Conservation (phyloP, 2,329 filamentous ascomycete genomes). For the Acrocalymma vagum region DNA sequence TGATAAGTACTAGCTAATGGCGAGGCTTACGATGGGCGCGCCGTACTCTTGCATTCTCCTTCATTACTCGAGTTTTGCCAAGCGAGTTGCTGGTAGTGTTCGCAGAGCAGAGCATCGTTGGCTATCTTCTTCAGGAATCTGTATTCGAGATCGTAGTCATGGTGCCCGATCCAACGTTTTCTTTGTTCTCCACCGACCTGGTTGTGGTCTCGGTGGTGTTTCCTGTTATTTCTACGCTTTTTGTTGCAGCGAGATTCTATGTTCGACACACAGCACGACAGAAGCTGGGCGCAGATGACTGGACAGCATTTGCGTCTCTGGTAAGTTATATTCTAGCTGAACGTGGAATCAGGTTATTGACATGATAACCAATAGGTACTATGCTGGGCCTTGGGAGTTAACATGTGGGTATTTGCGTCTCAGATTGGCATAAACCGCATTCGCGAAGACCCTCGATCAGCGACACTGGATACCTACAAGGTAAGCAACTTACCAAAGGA, state of each 20-base stretch:
- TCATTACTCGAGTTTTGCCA: too few relatives aligned
- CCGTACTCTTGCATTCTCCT: too few relatives aligned
- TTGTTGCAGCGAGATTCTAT: conserved; percentile 1
- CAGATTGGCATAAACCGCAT: conserved; percentile 3
- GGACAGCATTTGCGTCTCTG: conserved; percentile 2
- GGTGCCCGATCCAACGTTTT: conserved; percentile 1
- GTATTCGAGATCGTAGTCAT: too few relatives aligned
- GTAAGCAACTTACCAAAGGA: background rate
- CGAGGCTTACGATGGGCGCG: too few relatives aligned
- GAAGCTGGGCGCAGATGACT: conserved; percentile 5
- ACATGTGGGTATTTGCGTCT: conserved; percentile 3
- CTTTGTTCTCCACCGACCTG: conserved; percentile 1
- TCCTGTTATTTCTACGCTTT: background rate
- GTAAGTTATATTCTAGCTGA: conserved; percentile 1
- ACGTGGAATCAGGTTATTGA: background rate
- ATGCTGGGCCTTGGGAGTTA: conserved; percentile 5
- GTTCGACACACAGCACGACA: background rate
- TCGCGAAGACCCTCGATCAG: background rate
- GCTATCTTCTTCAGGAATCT: too few relatives aligned
- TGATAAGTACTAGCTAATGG: too few relatives aligned
- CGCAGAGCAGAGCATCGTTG: too few relatives aligned
- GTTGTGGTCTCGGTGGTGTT: conserved; percentile 7
- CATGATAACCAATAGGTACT: conserved; percentile 2
- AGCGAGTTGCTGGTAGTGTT: too few relatives aligned
- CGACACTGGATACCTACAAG: conserved; percentile 6